Percentiles rank a stretch among this genome's conserved stretches.
Conservation (phyloP, 2,329 filamentous ascomycete species). For the Arthroderma uncinatum region DNA sequence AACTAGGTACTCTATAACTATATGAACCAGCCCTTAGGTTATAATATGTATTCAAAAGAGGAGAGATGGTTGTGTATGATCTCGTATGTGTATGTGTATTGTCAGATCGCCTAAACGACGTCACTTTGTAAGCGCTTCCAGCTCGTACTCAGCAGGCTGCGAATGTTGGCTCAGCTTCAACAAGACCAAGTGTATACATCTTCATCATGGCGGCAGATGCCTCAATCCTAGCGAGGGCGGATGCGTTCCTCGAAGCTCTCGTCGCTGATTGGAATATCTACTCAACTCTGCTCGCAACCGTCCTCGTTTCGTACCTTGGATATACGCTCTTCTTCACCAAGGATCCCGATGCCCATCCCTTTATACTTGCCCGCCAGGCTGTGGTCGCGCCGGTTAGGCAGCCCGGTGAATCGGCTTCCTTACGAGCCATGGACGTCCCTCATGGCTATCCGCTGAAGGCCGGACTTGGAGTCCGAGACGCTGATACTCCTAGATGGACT, state of each 20-base stretch:
- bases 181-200: neutral
- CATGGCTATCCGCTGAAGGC: conserved; percentile 70
- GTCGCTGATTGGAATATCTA: conserved; percentile 72
- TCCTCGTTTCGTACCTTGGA: conserved; percentile 55
- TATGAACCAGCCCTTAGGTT: too few relatives aligned
- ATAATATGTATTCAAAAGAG: too few relatives aligned
- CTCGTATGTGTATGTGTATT: too few relatives aligned
- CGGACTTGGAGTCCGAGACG: conserved; percentile 71
- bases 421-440: conserved; percentile 72
- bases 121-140: neutral
- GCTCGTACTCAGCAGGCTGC: neutral
- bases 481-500: conserved; percentile 70
- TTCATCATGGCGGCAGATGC: conserved; percentile 36
- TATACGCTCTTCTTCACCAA: conserved; percentile 59
- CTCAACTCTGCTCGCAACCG: conserved; percentile 59
- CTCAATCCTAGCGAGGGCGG: conserved; percentile 41
- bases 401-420: conserved; percentile 72
- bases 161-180: neutral
- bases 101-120: too few relatives aligned
- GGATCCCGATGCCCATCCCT: conserved; percentile 84
- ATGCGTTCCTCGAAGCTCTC: conserved; percentile 39
- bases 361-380: conserved; percentile 78
- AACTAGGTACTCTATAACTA: neutral
- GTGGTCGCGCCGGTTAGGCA: conserved; percentile 67
- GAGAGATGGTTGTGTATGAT: too few relatives aligned